Evolutionary conservation across 768 basidiomycete species (phyloP).

Genomic region (Symmetrospora coprosmae): DNA sequence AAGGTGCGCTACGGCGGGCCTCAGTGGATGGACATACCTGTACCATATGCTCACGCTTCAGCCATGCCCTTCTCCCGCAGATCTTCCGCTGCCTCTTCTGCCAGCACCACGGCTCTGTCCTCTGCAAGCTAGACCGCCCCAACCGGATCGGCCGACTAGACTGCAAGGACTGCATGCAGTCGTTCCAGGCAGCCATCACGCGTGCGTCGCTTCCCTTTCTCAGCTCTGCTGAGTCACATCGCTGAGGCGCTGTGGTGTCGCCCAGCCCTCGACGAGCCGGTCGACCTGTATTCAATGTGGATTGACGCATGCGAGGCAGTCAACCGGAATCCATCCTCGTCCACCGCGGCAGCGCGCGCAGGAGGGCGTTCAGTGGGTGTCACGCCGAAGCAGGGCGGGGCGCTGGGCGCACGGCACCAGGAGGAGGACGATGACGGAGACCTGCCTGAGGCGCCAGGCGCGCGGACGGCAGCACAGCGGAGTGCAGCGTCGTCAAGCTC

Average conservation of each 20-base stretch:
- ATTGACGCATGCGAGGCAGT: slow-evolving; percentile 30
- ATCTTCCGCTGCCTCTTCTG: slow-evolving; percentile 31
- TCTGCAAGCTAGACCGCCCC: slow-evolving; percentile 32
- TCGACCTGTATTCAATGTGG: slow-evolving; percentile 32
- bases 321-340: slow-evolving; percentile 8
- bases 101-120: slow-evolving; percentile 28
- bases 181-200: slow-evolving; percentile 23
- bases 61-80: too few relatives aligned
- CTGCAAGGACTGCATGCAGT: slow-evolving; percentile 31
- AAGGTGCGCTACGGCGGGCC: too few relatives aligned
- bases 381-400: neutral
- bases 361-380: neutral
- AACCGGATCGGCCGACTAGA: slow-evolving; percentile 24
- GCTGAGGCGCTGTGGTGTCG: neutral
- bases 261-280: slow-evolving; percentile 28
- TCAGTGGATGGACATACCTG: too few relatives aligned
- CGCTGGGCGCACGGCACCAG: neutral
- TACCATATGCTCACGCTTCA: too few relatives aligned
- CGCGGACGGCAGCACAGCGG: too few relatives aligned
- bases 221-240: neutral
- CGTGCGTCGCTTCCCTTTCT: neutral
- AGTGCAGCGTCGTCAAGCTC: too few relatives aligned
- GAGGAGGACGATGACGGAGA: slow-evolving; percentile 21
- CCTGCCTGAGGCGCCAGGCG: slow-evolving; percentile 2
- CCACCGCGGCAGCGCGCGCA: neutral